Evolutionary conservation across 2,329 filamentous ascomycete species (phyloP).

Genomic region (Aspergillus ochraceoroseus): DNA sequence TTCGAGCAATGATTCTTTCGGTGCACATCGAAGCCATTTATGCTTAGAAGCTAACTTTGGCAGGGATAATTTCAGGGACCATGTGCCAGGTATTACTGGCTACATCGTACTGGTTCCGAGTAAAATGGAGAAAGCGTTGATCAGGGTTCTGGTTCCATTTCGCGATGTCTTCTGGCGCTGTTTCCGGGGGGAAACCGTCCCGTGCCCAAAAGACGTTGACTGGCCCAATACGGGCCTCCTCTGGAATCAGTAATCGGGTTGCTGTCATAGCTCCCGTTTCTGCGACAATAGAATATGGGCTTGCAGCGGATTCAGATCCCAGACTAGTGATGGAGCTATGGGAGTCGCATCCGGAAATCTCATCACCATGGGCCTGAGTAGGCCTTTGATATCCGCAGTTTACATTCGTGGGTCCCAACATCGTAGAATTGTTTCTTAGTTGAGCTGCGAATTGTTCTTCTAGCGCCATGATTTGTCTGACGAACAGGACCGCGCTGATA

Average conservation of each 20-base stretch:
- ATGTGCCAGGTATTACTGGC: too few relatives aligned
- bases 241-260: constrained; percentile 8
- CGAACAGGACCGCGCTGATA: constrained; percentile 6
- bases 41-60: too few relatives aligned
- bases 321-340: not conserved
- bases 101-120: constrained; percentile 21
- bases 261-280: not conserved
- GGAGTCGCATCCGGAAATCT: not conserved
- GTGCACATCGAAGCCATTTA: too few relatives aligned
- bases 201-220: constrained; percentile 21
- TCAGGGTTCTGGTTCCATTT: constrained; percentile 20
- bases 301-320: not conserved
- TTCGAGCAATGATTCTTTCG: too few relatives aligned
- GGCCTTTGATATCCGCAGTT: not conserved
- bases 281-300: not conserved
- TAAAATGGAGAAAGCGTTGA: constrained; percentile 23
- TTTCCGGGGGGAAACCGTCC: constrained; percentile 10
- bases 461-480: constrained; percentile 27
- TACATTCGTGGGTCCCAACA: not conserved
- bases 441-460: constrained; percentile 22
- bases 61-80: too few relatives aligned
- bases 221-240: constrained; percentile 26
- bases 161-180: constrained; percentile 17
- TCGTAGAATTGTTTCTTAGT: too few relatives aligned
- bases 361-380: not conserved